Conservation (phyloP, 2,329 filamentous ascomycete species). For the Phialophora verrucosa region DNA sequence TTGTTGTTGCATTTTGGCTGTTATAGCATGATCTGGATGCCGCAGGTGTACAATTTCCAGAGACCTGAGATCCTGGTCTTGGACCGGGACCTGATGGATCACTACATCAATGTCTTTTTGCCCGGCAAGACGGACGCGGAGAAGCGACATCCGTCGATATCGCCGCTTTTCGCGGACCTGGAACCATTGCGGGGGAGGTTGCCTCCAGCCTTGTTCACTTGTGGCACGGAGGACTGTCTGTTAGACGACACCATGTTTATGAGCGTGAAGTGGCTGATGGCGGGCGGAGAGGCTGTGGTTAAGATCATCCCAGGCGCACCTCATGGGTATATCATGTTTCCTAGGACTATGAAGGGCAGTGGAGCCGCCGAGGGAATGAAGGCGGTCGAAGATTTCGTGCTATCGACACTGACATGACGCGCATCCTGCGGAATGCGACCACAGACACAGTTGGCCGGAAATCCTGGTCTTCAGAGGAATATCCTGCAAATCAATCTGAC, state of each 20-base stretch:
- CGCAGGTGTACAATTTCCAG: constrained; percentile 52
- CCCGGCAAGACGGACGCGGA: constrained; percentile 52
- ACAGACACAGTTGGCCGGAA: not conserved
- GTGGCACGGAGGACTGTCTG: constrained; percentile 61
- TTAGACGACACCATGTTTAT: constrained; percentile 60
- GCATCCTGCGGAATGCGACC: not conserved
- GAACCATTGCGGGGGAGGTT: constrained; percentile 44
- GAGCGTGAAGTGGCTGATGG: constrained; percentile 60
- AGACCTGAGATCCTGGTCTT: constrained; percentile 50
- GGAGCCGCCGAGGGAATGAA: constrained; percentile 36
- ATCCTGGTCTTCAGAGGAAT: not conserved
- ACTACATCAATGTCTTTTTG: constrained; percentile 55
- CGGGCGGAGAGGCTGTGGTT: constrained; percentile 56
- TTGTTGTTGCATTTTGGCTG: constrained; percentile 61
- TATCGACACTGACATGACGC: constrained; percentile 26
- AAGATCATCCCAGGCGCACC: constrained; percentile 61
- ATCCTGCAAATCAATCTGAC: not conserved
- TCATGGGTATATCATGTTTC: constrained; percentile 53
- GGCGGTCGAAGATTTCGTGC: constrained; percentile 34
- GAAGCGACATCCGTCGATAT: constrained; percentile 54
- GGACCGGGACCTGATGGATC: constrained; percentile 53
- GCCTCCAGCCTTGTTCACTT: constrained; percentile 62
- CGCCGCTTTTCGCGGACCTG: constrained; percentile 59
- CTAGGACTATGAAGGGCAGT: constrained; percentile 32
- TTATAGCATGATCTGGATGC: constrained; percentile 55